Base-by-base conservation (phyloP, 140 eudicot species). In the Anethum foeniculum region DNA sequence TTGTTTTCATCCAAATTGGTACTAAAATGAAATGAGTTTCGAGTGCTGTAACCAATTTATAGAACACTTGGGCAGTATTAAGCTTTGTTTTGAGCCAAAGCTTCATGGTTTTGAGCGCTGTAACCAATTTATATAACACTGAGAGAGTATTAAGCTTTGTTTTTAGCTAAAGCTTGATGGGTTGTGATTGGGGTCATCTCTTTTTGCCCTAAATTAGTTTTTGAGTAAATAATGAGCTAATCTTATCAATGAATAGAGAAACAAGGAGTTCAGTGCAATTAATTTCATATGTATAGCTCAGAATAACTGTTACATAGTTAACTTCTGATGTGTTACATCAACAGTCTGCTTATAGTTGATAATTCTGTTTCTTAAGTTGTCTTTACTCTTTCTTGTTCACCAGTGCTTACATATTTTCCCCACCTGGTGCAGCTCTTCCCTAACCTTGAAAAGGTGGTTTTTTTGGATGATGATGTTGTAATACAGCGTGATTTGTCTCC, bases 401-500 rank as follows among this genome's bases (percentile, higher is more conserved):
- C 76, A 51, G 58, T 77, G 44, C 48, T 79, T 75, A 80, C 46
- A 41, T 47, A 39, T 41, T 76, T 82, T 13, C 56, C 60, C 79
- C 41, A 76, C 79, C 62, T 44, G 58, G 60, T 72, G 71, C 93
- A 96, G 99, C 93, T 96, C 62, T 96, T 96, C 79, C 99, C 98
- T 47, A 93, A 88, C 84, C 97, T 96, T 77, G 99, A 93, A 44
- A 96, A 93, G 87, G 92, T 96, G 88, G 99, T 96, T 78, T 96
- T 96, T 85, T 86, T 96, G 56, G 99, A 96, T 71, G 99, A 96
- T 77, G 99, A 96, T 83, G 82, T 96, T 86, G 99, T 96, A 73
- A 84, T 93, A 83, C 99, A 96, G 85, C 91, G 90, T 12, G 99
- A 96, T 86, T 82, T 96, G 47, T 86, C 99, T 75, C 98, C 96